Evolutionary conservation across 345 rosid species (phyloP), one percentile per base, ranked within the genome.

Genomic region (Alliaria petiolata): DNA sequence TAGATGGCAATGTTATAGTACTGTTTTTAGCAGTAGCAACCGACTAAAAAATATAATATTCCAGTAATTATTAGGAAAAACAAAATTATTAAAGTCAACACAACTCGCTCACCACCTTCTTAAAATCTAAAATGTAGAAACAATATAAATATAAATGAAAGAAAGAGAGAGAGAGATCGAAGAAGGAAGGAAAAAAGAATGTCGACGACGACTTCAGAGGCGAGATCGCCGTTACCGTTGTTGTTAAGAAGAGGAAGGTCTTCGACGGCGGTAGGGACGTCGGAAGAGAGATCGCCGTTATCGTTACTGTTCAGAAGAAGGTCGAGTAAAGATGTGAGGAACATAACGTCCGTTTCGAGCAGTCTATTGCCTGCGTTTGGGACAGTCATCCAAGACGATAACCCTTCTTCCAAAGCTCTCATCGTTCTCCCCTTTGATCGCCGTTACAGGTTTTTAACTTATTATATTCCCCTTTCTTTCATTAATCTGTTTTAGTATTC

Each of bases 361-460:
- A 91, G 90, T 61, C 82, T 91, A 4, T 81, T 91, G 62, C 98
- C 98, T 51, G 95, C 96, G 22, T 91, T 93, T 65, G 99, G 97
- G 14, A 89, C 87, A 0, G 82, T 84, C 30, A 76, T 91, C 3
- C 89, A 83, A 30, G 89, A 84, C 0, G 84, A 79, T 1, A 15
- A 82, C 68, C 26, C 82, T 45, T 71, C 79, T 40, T 81, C 86
- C 36, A 85, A 82, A 78, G 78, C 77, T 74, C 80, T 39, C 51
- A 81, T 83, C 8, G 78, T 93, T 34, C 89, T 89, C 67, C 97
- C 97, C 14, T 91, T 82, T 57, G 99, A 93, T 65, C 87, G 83
- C 34, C 81, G 99, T 87, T 93, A 93, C 78, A 79, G 99, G 98
- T 89, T 52, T n/a, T n/a, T n/a, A n/a, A n/a, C n/a, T n/a, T 3